Evolutionary conservation across 2,329 filamentous ascomycete genomes (phyloP).

Genomic region (Clarireedia hainanense): DNA sequence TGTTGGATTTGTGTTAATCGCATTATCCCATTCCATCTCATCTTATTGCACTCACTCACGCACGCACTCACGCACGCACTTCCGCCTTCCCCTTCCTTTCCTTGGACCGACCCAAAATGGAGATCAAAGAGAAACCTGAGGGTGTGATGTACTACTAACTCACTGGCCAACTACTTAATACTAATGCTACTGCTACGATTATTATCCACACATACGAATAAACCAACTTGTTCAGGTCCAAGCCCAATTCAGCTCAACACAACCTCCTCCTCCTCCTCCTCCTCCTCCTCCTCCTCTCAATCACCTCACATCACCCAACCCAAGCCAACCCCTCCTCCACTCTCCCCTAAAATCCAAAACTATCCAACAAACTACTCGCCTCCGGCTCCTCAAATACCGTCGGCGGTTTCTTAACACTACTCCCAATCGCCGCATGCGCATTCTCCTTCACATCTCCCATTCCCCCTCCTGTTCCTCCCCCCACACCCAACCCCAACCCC

Average conservation of each 20-base stretch:
- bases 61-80: too few species aligned
- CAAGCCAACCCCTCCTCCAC: neutral
- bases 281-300: neutral
- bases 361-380: constrained; percentile 78
- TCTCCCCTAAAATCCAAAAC: constrained; percentile 71
- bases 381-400: constrained; percentile 92
- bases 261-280: too few species aligned
- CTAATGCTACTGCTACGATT: too few species aligned
- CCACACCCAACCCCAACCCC: constrained; percentile 34
- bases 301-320: neutral
- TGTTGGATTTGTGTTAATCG: too few species aligned
- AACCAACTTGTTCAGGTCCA: too few species aligned
- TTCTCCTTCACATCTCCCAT: constrained; percentile 13
- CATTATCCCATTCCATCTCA: neutral
- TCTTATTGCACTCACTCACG: neutral
- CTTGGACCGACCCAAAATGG: too few species aligned
- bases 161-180: too few species aligned
- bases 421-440: neutral
- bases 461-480: constrained; percentile 31
- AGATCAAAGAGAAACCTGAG: too few species aligned
- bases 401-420: constrained; percentile 48
- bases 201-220: too few species aligned
- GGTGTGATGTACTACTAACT: too few species aligned
- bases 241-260: too few species aligned
- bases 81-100: too few species aligned